Percentiles rank a stretch among this genome's conserved stretches.
phyloP scores from a whole-genome alignment of 2,329 filamentous ascomycete species.

The Talaromyces funiculosus region DNA sequence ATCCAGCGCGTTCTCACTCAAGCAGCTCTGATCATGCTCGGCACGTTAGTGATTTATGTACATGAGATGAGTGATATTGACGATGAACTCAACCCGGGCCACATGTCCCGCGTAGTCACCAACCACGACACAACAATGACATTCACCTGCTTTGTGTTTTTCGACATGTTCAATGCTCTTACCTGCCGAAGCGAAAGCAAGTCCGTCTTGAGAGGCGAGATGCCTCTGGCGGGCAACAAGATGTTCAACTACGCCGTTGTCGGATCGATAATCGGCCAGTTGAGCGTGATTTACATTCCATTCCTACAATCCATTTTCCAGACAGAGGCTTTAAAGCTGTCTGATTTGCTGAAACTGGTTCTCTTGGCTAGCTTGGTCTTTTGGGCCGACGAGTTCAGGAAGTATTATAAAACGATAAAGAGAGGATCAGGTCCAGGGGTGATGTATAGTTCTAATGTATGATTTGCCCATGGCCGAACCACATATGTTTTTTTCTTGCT shows the following conservation, averaged over 20 bases:
- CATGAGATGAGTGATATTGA: slow-evolving; percentile 77
- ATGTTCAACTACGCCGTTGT: slow-evolving; percentile 96
- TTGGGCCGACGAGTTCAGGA: slow-evolving; percentile 87
- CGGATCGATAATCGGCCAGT: slow-evolving; percentile 75
- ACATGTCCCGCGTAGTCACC: slow-evolving; percentile 60
- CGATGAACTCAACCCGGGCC: slow-evolving; percentile 34
- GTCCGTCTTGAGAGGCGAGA: slow-evolving; percentile 78
- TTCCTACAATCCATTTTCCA: slow-evolving; percentile 93
- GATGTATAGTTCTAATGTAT: slow-evolving; percentile 41
- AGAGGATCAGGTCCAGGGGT: slow-evolving; percentile 26
- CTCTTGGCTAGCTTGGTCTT: slow-evolving; percentile 82
- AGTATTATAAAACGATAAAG: slow-evolving; percentile 50
- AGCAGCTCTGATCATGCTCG: slow-evolving; percentile 82
- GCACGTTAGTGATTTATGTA: slow-evolving; percentile 85
- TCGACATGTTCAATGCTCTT: slow-evolving; percentile 99
- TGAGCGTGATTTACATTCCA: slow-evolving; percentile 89
- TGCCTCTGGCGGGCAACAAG: slow-evolving; percentile 75
- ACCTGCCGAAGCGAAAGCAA: slow-evolving; percentile 89
- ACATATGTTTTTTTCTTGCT: not conserved
- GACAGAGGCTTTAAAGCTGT: slow-evolving; percentile 73
- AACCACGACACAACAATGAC: slow-evolving; percentile 98
- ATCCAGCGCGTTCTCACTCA: slow-evolving; percentile 82
- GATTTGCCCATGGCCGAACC: slow-evolving; percentile 12
- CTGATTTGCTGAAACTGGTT: slow-evolving; percentile 68
- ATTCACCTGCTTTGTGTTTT: slow-evolving; percentile 96